Base-by-base conservation (phyloP, 345 rosid genomes). In the Streptanthus diversifolius region DNA sequence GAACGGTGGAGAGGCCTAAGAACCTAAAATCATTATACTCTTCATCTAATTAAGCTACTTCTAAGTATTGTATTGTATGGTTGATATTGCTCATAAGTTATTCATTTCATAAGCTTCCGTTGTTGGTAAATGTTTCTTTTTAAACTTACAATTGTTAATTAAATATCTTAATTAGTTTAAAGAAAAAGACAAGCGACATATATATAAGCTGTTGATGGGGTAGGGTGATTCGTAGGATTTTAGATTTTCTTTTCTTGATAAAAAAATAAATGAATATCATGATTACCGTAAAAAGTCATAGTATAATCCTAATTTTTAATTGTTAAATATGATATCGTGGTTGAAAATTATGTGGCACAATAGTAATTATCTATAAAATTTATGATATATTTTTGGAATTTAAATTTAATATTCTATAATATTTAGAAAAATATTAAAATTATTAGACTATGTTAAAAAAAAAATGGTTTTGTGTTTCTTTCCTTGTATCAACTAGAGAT, bases 271-370 rank as follows among this genome's bases (percentile, higher is more conserved):
- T 45, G 49, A 33, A 48, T 43, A 69, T 70, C 58, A 70, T 47
- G 58, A 59, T 70, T 70, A 21, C 29, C 8, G 67, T 59, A 59
- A 70, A 70, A 55, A 47, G 58, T 59, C 12, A 22, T 59, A 48
- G 6, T 68, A 17, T 54, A 40, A 66, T 18, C 19, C 35, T 32
- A 57, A 22, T 12, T 24, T 56, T 5, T 44, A 44, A 44, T 33
- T 36, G n/a, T 44, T 33, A 33, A n/a, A n/a, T n/a, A n/a, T n/a
- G n/a, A n/a, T n/a, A n/a, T n/a, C n/a, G n/a, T n/a, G n/a, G n/a
- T n/a, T n/a, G n/a, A n/a, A n/a, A n/a, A n/a, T n/a, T n/a, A n/a
- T n/a, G n/a, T n/a, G n/a, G n/a, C n/a, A n/a, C n/a, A n/a, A n/a
- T n/a, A n/a, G n/a, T n/a, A n/a, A n/a, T n/a, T n/a, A n/a, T n/a